A percentile compares a stretch with the other conserved stretches of the same genome.
Evolutionary conservation across 345 rosid genomes (phyloP).

Genomic region (Gossypium longicalyx): DNA sequence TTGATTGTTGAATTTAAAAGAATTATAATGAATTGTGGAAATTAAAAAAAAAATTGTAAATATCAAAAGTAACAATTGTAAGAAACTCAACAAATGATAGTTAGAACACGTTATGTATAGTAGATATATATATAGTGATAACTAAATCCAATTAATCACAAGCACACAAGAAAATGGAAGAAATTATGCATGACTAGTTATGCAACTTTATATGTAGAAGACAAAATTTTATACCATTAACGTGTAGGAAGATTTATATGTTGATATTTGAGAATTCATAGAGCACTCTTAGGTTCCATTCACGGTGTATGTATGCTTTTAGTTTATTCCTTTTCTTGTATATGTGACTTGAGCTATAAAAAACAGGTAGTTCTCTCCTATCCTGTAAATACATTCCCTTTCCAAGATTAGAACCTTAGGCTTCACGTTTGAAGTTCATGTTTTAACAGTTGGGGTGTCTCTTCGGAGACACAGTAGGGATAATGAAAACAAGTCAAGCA

Average conservation of each 20-base stretch:
- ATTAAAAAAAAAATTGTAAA: no score
- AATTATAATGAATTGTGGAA: constrained; percentile 28
- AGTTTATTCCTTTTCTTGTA: neutral
- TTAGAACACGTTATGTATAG: no score
- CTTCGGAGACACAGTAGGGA: neutral
- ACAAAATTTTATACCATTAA: neutral
- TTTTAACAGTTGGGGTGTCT: neutral
- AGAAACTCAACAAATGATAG: no score
- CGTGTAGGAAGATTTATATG: neutral
- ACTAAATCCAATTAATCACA: no score
- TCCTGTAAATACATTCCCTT: neutral
- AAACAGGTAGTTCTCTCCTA: neutral
- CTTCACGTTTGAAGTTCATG: neutral
- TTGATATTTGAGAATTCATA: neutral
- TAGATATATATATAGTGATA: no score
- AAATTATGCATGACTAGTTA: neutral
- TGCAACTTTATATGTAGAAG: neutral
- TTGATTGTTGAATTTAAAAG: no score
- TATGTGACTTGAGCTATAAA: neutral
- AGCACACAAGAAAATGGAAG: neutral
- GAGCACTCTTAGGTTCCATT: neutral
- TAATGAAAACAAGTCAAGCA: neutral
- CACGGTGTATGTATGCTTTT: neutral
- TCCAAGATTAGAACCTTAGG: neutral
- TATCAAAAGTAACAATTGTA: no score